Evolutionary conservation across 257 asterid species (phyloP), one percentile per base, ranked within the genome.

Genomic region (Nicotiana tomentosiformis): DNA sequence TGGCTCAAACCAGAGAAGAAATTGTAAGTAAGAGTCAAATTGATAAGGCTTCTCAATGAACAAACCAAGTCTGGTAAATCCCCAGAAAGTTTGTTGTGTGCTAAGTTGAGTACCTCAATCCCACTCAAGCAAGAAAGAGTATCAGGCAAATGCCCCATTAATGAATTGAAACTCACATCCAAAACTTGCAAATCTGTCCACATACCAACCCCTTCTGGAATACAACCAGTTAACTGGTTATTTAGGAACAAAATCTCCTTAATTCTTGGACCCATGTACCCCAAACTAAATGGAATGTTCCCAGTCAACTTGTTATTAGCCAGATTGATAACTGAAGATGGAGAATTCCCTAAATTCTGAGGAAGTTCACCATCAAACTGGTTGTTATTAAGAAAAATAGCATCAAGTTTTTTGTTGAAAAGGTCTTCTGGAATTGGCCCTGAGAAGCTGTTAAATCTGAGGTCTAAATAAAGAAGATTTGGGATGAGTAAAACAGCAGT

Each of bases 211-310:
- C 95, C 98, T 65, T 95, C 92, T 0, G 98, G 99, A 16, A 95
- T 86, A 80, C 99, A 95, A n/a, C 99, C 99, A 2, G 95, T 93
- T 33, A 95, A 82, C 65, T 88, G 93, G 69, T 95, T 95, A 87
- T 92, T 93, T 46, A 94, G 86, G 89, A 95, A 88, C 84, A 95
- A 53, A 9, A 95, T 94, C 80, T 95, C 99, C 84, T 87, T 93
- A 0, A 93, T 86, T 1, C 87, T 88, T 2, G 85, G 62, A 68
- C 94, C 93, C 90, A 87, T 81, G 89, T 94, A 94, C 6, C 95
- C 87, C 33, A 94, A 84, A 62, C 97, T 95, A 83, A 94, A 89
- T 0, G 99, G 99, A 14, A 94, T 90, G 17, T 80, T 53, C 0
- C 99, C 99, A 1, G 77, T 87, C 33, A 95, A 83, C 80, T 68